Percentiles rank a stretch among this genome's conserved stretches.
Evolutionary conservation across 2,329 filamentous ascomycete genomes (phyloP).

Genomic region (Pyrenochaeta sp.): DNA sequence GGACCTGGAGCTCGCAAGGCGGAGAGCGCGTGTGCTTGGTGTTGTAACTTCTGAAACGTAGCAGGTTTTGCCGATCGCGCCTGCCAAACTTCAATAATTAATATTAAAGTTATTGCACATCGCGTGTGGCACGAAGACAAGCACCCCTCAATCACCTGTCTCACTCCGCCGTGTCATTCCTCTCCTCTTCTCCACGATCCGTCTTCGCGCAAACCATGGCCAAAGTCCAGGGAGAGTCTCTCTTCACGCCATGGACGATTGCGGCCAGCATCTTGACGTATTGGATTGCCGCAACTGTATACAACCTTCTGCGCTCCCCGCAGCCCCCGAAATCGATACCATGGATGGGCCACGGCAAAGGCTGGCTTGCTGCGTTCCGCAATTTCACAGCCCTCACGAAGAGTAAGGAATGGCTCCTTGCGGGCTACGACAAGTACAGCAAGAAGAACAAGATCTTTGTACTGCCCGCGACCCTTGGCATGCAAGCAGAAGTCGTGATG

Average conservation of each 20-base stretch:
- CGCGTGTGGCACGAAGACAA: background rate
- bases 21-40: background rate
- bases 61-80: background rate
- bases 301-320: slow-evolving; percentile 22
- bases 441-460: slow-evolving; percentile 36
- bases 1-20: background rate
- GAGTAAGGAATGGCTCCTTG: slow-evolving; percentile 31
- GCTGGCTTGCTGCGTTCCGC: slow-evolving; percentile 25
- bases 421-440: slow-evolving; percentile 35
- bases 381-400: slow-evolving; percentile 30
- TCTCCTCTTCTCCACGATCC: background rate
- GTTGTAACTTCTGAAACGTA: background rate
- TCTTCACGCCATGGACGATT: slow-evolving; percentile 9
- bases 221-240: background rate
- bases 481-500: slow-evolving; percentile 42
- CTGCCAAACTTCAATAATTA: background rate
- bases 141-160: background rate
- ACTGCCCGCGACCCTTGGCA: slow-evolving; percentile 33
- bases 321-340: slow-evolving; percentile 27
- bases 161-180: background rate
- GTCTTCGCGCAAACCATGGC: background rate
- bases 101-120: background rate
- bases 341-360: slow-evolving; percentile 37
- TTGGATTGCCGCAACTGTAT: slow-evolving; percentile 16
- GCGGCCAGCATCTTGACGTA: slow-evolving; percentile 27